Evolutionary conservation across 805 yeast genomes (phyloP), one percentile per base, ranked within the genome.

Genomic region (Cyberlindnera maritima): DNA sequence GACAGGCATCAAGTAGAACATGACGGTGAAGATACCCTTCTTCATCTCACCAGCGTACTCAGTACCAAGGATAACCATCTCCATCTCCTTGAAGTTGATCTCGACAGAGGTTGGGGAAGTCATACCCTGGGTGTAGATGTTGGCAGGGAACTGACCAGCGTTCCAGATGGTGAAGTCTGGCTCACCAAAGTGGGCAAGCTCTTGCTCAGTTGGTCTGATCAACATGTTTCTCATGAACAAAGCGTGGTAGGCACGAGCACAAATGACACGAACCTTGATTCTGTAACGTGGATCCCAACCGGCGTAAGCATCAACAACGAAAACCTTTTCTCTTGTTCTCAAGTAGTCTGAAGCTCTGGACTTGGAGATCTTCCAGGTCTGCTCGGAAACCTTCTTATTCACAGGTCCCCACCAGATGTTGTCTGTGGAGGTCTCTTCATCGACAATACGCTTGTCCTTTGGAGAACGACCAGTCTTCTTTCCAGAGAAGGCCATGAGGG

Each of bases 41-140:
- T 92, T 92, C 99, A 92, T 92, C 77, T 92, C 99, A 64, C 99
- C 99, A 46, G 99, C 99, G 66, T 92, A 92, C 76, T 92, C 99
- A 38, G 98, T 92, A 72, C 99, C 99, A 61, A 94, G 78, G 64
- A 92, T 94, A 55, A 92, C 90, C 99, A 94, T 92, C 76, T 94
- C 99, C 97, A 91, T 91, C 58, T 81, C 89, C 74, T 90, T 87
- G 79, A 92, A 92, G 74, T 92, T 92, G 66, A 92, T 90, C 72
- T 90, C 97, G 55, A 92, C 96, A 42, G 97, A 87, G 39, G 98
- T 90, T 54, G 91, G 74, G 31, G 97, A 91, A 49, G 97, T 88
- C 99, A 92, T 92, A 66, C 97, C 97, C 67, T 88, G 84, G 49
- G 99, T 92, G 78, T 83, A 88, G 49, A 88, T 83, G 71, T 92